These are phyloP conservation scores for Neurospora sp. DNA, from an alignment of 495 filamentous ascomycete species.

Conservation along the genomic window DNA sequence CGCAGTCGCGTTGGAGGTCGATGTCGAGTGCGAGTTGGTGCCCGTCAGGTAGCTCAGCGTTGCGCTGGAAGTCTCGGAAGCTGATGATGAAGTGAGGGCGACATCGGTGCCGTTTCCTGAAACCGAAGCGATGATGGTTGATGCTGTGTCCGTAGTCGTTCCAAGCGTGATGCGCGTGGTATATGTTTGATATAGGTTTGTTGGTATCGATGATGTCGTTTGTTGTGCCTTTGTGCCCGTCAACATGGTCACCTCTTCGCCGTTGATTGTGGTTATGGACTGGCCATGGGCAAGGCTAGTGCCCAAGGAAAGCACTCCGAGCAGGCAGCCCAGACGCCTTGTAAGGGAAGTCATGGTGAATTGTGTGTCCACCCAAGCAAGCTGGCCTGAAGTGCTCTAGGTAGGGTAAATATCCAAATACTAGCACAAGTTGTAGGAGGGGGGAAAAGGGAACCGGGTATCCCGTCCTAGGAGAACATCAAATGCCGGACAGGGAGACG, in stretches of 20 bases:
- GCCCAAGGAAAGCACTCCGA: not conserved
- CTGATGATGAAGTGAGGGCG: not conserved
- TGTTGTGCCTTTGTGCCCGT: slow-evolving; percentile 26
- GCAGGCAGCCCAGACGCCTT: not conserved
- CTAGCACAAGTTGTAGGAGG: not conserved
- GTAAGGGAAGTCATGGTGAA: not conserved
- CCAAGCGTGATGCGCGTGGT: slow-evolving; percentile 26
- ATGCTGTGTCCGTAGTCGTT: slow-evolving; percentile 6
- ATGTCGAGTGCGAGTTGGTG: slow-evolving; percentile 20
- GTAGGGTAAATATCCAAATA: not conserved
- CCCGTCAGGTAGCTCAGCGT: slow-evolving; percentile 36
- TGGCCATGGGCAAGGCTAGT: not conserved
- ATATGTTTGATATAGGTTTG: slow-evolving; percentile 29
- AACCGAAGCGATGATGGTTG: slow-evolving; percentile 9
- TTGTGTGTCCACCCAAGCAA: not conserved
- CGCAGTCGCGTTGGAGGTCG: slow-evolving; percentile 21
- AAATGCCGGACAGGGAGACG: not conserved
- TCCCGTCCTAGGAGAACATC: not conserved
- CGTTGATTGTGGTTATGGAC: not conserved
- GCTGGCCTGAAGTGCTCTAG: not conserved
- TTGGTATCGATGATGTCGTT: slow-evolving; percentile 17
- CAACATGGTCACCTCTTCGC: slow-evolving; percentile 24
- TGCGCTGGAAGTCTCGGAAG: slow-evolving; percentile 11
- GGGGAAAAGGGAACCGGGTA: not conserved
- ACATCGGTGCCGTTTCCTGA: slow-evolving; percentile 36